These are phyloP conservation scores for Termitomyces titanicus DNA, from an alignment of 768 basidiomycete species.

Conservation along the genomic window DNA sequence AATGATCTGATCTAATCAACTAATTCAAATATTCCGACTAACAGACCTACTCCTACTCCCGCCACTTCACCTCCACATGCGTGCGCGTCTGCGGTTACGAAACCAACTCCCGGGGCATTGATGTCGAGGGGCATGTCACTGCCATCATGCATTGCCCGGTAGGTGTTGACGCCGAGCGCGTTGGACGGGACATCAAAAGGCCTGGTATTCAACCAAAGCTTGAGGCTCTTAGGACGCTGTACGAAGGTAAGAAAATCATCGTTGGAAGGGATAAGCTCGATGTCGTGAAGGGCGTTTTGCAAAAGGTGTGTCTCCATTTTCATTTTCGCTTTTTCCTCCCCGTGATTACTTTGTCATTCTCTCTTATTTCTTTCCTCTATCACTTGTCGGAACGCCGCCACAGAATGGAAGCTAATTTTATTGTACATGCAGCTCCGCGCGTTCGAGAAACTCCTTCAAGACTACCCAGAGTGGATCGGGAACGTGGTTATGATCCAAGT, in stretches of 20 bases:
- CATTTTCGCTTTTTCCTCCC: neutral
- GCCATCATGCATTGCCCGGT: conserved; percentile 90
- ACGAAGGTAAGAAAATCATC: conserved; percentile 97
- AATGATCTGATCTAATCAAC: neutral
- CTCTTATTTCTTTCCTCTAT: neutral
- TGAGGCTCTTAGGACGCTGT: conserved; percentile 75
- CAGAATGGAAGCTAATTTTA: neutral
- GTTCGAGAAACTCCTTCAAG: conserved; percentile 89
- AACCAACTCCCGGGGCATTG: conserved; percentile 66
- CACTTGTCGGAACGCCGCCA: neutral
- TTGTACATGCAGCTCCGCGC: conserved; percentile 65
- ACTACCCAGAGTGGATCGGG: conserved; percentile 94
- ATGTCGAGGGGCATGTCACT: conserved; percentile 82
- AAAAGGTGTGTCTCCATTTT: conserved; percentile 58
- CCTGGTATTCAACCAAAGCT: conserved; percentile 90
- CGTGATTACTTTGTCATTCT: neutral
- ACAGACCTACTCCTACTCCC: conserved; percentile 88
- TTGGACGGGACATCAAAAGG: conserved; percentile 71
- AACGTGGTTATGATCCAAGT: conserved; percentile 89
- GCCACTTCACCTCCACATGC: conserved; percentile 93
- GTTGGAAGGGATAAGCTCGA: conserved; percentile 97
- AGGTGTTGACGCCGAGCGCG: conserved; percentile 90
- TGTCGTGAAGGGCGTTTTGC: conserved; percentile 96
- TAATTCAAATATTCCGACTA: too few relatives aligned
- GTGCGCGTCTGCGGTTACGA: conserved; percentile 97